Percentiles rank a stretch among this genome's conserved stretches.
Conservation (phyloP, 2,329 filamentous ascomycete species). For the Aspergillus uvarum region DNA sequence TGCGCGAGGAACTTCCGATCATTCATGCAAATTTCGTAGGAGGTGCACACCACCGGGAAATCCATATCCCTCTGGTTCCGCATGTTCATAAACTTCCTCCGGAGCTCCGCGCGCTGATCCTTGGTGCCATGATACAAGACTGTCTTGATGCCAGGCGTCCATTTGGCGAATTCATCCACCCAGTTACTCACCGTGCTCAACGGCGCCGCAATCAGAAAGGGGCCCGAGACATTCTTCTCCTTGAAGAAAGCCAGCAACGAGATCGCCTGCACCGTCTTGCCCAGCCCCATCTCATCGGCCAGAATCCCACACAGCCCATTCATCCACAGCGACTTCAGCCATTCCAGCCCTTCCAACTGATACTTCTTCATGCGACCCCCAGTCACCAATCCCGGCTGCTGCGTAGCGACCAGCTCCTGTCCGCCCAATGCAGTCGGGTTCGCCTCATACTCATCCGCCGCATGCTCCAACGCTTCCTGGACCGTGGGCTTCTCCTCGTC, state of each 20-base stretch:
- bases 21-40: constrained; percentile 92
- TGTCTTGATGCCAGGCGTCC: constrained; percentile 85
- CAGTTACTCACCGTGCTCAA: constrained; percentile 92
- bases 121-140: constrained; percentile 88
- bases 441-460: constrained; percentile 57
- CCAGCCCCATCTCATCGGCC: constrained; percentile 91
- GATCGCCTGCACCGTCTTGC: constrained; percentile 91
- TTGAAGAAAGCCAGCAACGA: constrained; percentile 81
- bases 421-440: constrained; percentile 62
- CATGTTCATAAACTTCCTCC: constrained; percentile 67
- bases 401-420: constrained; percentile 72
- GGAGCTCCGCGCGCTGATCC: constrained; percentile 72
- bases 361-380: constrained; percentile 92
- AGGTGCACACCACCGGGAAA: constrained; percentile 92
- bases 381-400: constrained; percentile 80
- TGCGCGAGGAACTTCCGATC: constrained; percentile 78
- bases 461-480: constrained; percentile 58
- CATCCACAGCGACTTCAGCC: constrained; percentile 80
- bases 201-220: constrained; percentile 86
- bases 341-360: constrained; percentile 89
- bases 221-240: constrained; percentile 83
- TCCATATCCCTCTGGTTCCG: constrained; percentile 64
- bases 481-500: constrained; percentile 55
- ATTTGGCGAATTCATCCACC: constrained; percentile 89
- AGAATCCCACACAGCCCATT: constrained; percentile 90